These are phyloP conservation scores for Coemansia sp. DNA, from an alignment of 192 early-diverging fungal genomes.

Conservation along the genomic window DNA sequence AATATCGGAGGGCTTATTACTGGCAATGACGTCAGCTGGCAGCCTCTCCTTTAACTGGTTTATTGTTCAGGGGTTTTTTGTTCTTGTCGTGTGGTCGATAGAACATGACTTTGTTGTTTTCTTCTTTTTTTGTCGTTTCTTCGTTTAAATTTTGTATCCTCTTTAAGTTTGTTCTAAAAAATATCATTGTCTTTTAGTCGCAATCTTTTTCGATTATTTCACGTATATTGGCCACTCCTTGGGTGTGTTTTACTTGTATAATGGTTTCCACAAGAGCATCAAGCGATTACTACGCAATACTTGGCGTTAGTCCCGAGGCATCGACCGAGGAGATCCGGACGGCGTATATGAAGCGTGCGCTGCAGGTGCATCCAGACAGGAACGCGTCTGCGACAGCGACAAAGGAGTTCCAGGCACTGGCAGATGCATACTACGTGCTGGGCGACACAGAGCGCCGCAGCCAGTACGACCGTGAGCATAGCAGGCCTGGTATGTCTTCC, in stretches of 20 bases:
- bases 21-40: neutral
- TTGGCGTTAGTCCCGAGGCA: conserved; percentile 64
- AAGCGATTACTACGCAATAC: conserved; percentile 65
- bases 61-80: neutral
- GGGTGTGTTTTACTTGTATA: neutral
- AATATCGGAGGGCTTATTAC: neutral
- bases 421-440: conserved; percentile 80
- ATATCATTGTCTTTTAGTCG: conserved; percentile 3
- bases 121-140: neutral
- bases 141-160: neutral
- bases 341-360: conserved; percentile 78
- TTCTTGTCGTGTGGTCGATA: neutral
- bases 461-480: conserved; percentile 56
- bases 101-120: neutral
- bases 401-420: conserved; percentile 67
- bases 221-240: neutral
- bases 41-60: neutral
- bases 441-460: conserved; percentile 52
- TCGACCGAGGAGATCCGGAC: conserved; percentile 68
- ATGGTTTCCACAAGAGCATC: neutral
- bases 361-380: conserved; percentile 72
- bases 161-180: neutral
- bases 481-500: neutral
- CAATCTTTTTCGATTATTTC: neutral
- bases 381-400: conserved; percentile 61